Evolutionary conservation across 73 alveolate genomes (phyloP).

Genomic region (Tetrahymena malaccensis): DNA sequence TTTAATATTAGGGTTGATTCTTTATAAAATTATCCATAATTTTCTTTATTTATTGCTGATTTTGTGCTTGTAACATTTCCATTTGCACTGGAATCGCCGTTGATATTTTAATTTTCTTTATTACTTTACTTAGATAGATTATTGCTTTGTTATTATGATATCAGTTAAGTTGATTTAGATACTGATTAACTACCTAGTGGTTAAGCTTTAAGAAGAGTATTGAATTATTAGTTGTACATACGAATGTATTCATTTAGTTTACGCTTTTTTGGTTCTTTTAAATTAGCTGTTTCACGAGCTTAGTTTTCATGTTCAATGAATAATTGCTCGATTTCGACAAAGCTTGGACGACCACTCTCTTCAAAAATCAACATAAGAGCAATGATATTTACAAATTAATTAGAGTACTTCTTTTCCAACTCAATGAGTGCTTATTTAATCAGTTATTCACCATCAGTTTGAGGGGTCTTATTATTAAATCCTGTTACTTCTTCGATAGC

Average conservation of each 20-base stretch:
- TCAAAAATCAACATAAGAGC: conserved; percentile 82
- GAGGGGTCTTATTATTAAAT: conserved; percentile 72
- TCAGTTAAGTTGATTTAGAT: conserved; percentile 5
- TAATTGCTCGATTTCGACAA: conserved; percentile 78
- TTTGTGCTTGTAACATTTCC: conserved; percentile 17
- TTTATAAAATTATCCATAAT: conserved; percentile 39
- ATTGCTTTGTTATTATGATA: conserved; percentile 2
- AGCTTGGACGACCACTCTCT: conserved; percentile 86
- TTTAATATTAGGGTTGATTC: conserved; percentile 39
- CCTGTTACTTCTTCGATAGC: conserved; percentile 93
- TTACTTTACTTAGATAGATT: conserved; percentile 3
- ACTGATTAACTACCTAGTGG: not conserved
- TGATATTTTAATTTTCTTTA: not conserved
- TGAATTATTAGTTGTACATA: conserved; percentile 8
- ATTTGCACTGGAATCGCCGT: conserved; percentile 28
- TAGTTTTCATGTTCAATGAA: conserved; percentile 55
- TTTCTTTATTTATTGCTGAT: conserved; percentile 22
- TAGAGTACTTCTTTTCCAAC: conserved; percentile 50
- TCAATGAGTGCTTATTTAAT: conserved; percentile 60
- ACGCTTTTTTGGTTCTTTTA: conserved; percentile 18
- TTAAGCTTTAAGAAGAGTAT: not conserved
- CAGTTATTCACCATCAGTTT: conserved; percentile 84
- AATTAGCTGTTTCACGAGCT: conserved; percentile 14
- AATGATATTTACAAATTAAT: conserved; percentile 57
- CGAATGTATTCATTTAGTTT: conserved; percentile 18